Evolutionary conservation across 805 yeast species (phyloP), one percentile per base, ranked within the genome.

Genomic region (Brettanomyces nanus): DNA sequence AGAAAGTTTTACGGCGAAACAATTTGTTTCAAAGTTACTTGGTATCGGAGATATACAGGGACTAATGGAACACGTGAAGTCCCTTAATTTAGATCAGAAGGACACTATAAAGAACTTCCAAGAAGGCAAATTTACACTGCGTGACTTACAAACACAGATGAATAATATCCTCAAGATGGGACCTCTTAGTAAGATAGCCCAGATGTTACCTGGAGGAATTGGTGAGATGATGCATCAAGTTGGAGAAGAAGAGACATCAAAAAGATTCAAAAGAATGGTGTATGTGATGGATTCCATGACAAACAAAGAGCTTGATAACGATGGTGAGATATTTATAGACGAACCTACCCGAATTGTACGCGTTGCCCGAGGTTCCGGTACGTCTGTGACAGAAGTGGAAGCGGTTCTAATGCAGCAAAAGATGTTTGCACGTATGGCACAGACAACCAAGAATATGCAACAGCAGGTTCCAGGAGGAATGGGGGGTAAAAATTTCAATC

Each of bases 11-110:
- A 80, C 92, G 19, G 96, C 97, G 19, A 74, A 78, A 46, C 79
- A 87, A 41, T 90, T 92, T 59, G 76, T 90, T 30, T 84, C 95
- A n/a, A 87, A 87, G 60, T 67, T 90, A 40, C 69, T 90, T 41
- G 98, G 98, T 4, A 89, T 92, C 52, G 97, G 97, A 41, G 97
- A 90, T 60, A 76, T 90, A 42, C 95, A 85, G 59, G 87, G 95
- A 23, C 72, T 90, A 48, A 78, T 92, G 73, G 98, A 90, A 59
- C 96, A 87, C 51, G 95, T 92, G 31, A 84, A 85, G 61, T 75
- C 90, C 4, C 69, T 90, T 43, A 84, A 86, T 48, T 72, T 90
- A 44, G 92, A 85, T 58, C 95, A 90, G 49, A 83, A 87, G 62
- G 89, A 85, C 44, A 80, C 92, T 14, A 79, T 87, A 62, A 92